phyloP scores from a whole-genome alignment of 2,329 filamentous ascomycete genomes.

The Paradendryphiella salina region DNA sequence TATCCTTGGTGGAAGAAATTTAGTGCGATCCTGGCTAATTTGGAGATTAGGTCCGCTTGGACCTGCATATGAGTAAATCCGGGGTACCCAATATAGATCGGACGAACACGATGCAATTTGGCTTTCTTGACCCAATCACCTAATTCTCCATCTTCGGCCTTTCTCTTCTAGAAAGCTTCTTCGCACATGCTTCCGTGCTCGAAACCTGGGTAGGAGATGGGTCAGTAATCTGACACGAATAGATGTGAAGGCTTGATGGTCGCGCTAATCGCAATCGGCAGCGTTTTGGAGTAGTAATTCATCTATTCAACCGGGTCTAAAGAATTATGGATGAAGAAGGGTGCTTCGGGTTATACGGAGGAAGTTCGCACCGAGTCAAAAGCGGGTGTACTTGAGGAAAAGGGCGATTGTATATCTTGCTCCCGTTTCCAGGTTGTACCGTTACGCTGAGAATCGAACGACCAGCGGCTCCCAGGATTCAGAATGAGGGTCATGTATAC shows the following conservation, averaged over 20 bases:
- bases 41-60: slow-evolving; percentile 34
- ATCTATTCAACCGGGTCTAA: slow-evolving; percentile 5
- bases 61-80: slow-evolving; percentile 33
- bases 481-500: slow-evolving; percentile 8
- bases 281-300: slow-evolving; percentile 6
- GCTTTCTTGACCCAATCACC: slow-evolving; percentile 9
- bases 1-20: slow-evolving; percentile 10
- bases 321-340: not conserved
- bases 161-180: slow-evolving; percentile 12
- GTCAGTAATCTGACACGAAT: slow-evolving; percentile 13
- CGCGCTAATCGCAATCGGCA: slow-evolving; percentile 2
- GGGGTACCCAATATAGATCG: slow-evolving; percentile 19
- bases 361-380: not conserved
- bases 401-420: slow-evolving; percentile 4
- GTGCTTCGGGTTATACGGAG: slow-evolving; percentile 6
- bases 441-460: not conserved
- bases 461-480: not conserved
- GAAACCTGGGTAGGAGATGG: slow-evolving; percentile 11
- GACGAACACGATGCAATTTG: slow-evolving; percentile 1
- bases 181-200: not conserved
- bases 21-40: slow-evolving; percentile 23
- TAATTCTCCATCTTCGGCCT: not conserved
- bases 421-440: not conserved
- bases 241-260: slow-evolving; percentile 7
- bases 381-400: not conserved